These are phyloP conservation scores for Talaromyces atroroseus DNA, from an alignment of 2,329 filamentous ascomycete species.

Conservation along the genomic window DNA sequence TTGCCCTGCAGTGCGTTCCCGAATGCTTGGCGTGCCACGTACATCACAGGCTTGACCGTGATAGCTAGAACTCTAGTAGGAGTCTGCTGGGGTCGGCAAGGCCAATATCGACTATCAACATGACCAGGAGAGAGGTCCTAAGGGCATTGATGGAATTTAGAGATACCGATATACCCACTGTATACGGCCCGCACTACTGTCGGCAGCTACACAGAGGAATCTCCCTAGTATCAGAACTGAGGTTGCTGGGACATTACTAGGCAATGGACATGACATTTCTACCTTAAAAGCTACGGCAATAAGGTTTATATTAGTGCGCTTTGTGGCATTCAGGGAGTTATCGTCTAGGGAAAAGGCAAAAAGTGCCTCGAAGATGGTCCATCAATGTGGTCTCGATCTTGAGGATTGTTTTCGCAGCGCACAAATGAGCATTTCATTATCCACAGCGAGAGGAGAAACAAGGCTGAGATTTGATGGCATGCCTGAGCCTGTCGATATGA, in stretches of 20 bases:
- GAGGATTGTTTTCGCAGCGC: background rate
- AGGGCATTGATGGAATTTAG: background rate
- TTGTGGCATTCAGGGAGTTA: background rate
- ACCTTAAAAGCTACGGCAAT: background rate
- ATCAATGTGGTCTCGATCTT: slow-evolving; percentile 8
- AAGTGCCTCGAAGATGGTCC: background rate
- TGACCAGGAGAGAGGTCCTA: background rate
- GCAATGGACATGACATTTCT: no score
- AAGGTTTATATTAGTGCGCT: background rate
- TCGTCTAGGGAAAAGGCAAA: background rate
- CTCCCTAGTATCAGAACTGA: background rate
- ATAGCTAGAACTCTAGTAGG: background rate
- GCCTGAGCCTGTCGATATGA: slow-evolving; percentile 3
- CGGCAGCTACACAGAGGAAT: background rate
- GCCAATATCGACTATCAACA: background rate
- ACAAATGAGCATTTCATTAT: background rate
- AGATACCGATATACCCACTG: background rate
- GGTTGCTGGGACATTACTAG: no score
- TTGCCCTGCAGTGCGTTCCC: slow-evolving; percentile 8
- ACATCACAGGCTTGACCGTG: background rate
- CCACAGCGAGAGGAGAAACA: slow-evolving; percentile 3
- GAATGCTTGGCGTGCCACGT: slow-evolving; percentile 11
- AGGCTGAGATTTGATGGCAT: slow-evolving; percentile 7
- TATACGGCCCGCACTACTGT: no score
- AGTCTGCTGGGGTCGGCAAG: background rate